These are phyloP conservation scores for Malus hybrid DNA, from an alignment of 331 rosid genomes.

Conservation along the genomic window DNA sequence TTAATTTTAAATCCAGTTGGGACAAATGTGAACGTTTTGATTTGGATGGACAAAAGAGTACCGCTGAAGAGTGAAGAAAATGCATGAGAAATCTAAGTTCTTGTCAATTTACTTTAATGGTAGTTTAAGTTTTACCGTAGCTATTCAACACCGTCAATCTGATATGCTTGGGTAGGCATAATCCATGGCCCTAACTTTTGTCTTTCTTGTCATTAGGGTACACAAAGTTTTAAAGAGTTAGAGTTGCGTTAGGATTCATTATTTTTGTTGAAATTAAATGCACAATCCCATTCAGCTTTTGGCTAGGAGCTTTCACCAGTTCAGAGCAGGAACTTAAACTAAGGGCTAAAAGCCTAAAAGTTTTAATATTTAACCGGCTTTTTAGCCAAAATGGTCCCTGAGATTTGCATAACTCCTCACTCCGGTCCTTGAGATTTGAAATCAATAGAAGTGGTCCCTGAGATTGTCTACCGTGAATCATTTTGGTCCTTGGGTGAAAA, in stretches of 20 bases:
- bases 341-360: neutral
- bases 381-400: too few species aligned
- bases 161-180: neutral
- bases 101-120: neutral
- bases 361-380: neutral
- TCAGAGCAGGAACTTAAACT: neutral
- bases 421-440: too few species aligned
- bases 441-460: too few species aligned
- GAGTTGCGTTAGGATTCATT: neutral
- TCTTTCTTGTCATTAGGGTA: neutral
- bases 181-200: neutral
- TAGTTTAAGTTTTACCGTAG: neutral
- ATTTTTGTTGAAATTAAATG: neutral
- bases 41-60: neutral
- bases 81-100: neutral
- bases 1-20: neutral
- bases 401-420: too few species aligned
- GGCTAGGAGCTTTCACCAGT: neutral
- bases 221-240: neutral
- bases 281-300: neutral
- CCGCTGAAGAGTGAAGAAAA: neutral
- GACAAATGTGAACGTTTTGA: neutral
- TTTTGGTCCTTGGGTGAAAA: too few species aligned
- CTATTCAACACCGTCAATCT: neutral
- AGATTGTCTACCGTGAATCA: too few species aligned